Evolutionary conservation across 2,329 filamentous ascomycete species (phyloP), one percentile per base, ranked within the genome.

Genomic region (Colletotrichum lini): DNA sequence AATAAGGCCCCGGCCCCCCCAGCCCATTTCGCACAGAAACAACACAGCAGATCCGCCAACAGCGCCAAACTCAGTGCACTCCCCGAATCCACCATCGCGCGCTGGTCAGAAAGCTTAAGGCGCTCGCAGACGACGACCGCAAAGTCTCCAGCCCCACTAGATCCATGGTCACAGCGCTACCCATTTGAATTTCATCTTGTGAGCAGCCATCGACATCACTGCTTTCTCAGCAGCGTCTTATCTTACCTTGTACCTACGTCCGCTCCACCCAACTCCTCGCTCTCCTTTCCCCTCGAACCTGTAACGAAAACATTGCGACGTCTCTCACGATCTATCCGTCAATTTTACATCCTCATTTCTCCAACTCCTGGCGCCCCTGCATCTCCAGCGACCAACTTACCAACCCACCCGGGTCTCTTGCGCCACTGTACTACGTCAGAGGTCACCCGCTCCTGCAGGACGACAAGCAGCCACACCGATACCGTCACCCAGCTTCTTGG

Each of bases 51-150:
- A 56, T 67, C 63, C 63, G 42, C 52, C 50, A 45, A 67, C 56
- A 62, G 64, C 57, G 64, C 56, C 63, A 61, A 56, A 58, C 16
- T 21, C 63, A 50, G 56, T 35, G 45, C 35, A 10, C 65, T 49
- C 52, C 8, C 58, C 58, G 18, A 71, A 58, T 58, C 65, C 68
- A 71, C 58, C 21, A 44, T 67, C 52, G 56, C 35, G 47, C 57
- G 42, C 68, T 47, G 68, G 49, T 54, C 12, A 16, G 65, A 64
- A 68, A 71, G 68, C 58, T 71, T 71, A 71, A 59, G 68, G 68
- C 49, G 52, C 64, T 30, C 3, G 52, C 23, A 67, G 54, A 60
- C 35, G 35, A 60, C 35, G 35, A 38, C 35, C 9, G 8, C 30
- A 53, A 40, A 23, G 40, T 44, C 56, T 67, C 49, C 63, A 42